These are phyloP conservation scores for Populus ilicifolia DNA, from an alignment of 345 rosid genomes.

Conservation along the genomic window DNA sequence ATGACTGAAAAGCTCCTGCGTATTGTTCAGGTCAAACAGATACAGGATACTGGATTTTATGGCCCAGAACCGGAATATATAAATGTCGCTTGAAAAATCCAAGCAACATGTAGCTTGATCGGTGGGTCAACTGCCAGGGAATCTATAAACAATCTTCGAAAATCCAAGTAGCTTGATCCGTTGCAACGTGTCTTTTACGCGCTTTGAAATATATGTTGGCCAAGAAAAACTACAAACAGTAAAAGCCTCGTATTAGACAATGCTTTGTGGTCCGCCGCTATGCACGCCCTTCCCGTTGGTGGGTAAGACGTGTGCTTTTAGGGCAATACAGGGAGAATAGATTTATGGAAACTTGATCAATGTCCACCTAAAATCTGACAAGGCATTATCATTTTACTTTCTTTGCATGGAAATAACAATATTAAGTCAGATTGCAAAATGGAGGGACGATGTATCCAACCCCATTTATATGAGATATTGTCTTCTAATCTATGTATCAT, in stretches of 20 bases:
- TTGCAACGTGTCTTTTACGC: background rate
- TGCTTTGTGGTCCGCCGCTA: background rate
- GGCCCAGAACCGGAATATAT: background rate
- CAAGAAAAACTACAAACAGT: background rate
- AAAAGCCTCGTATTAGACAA: background rate
- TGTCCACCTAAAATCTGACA: background rate
- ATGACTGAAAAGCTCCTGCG: background rate
- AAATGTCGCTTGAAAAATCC: background rate
- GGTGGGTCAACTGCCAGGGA: background rate
- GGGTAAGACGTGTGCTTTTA: background rate
- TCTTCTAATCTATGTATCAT: too few relatives aligned
- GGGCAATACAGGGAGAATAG: background rate
- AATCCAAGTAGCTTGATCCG: background rate
- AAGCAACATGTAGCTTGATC: too few relatives aligned
- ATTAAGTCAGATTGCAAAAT: too few relatives aligned
- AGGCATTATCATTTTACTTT: too few relatives aligned
- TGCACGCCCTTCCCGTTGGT: background rate
- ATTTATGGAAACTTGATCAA: background rate
- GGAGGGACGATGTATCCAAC: too few relatives aligned
- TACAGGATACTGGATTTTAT: background rate
- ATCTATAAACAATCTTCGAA: background rate
- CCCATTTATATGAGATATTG: too few relatives aligned
- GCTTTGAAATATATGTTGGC: background rate
- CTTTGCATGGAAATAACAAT: too few relatives aligned
- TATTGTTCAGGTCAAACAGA: background rate